Evolutionary conservation across 2,329 filamentous ascomycete species (phyloP).

Genomic region (Alternaria sp.): DNA sequence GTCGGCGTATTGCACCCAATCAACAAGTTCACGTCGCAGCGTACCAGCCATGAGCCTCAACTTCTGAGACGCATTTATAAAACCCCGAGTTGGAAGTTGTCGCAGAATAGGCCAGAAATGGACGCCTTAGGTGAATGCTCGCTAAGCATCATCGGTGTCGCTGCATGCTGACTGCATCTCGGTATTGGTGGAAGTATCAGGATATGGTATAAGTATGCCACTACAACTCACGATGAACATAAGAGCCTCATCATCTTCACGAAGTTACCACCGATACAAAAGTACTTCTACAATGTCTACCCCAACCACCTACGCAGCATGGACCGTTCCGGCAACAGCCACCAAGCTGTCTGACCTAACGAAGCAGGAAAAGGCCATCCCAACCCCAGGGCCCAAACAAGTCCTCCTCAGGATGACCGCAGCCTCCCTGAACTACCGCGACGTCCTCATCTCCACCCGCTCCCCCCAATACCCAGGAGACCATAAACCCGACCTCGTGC

Average conservation of each 20-base stretch:
- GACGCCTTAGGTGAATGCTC: background rate
- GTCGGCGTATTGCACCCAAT: background rate
- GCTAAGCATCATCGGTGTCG: background rate
- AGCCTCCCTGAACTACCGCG: slow-evolving; percentile 33
- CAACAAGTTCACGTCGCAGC: background rate
- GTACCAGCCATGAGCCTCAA: background rate
- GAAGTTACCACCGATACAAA: background rate
- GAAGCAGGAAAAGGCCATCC: background rate
- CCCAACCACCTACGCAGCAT: slow-evolving; percentile 6
- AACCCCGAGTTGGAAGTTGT: background rate
- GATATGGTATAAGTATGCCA: background rate
- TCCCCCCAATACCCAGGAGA: slow-evolving; percentile 20
- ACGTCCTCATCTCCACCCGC: slow-evolving; percentile 19
- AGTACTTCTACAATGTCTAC: background rate
- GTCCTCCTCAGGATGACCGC: slow-evolving; percentile 30
- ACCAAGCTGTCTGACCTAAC: background rate
- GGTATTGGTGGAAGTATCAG: background rate
- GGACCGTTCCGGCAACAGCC: slow-evolving; percentile 6
- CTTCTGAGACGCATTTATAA: background rate
- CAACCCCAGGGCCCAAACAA: slow-evolving; percentile 9
- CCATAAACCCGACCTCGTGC: slow-evolving; percentile 19
- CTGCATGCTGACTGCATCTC: background rate
- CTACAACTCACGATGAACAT: background rate
- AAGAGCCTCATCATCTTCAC: background rate
- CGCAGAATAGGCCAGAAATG: background rate